phyloP scores from a whole-genome alignment of 1,284 basidiomycete genomes.

The Anthracocystis setariae region DNA sequence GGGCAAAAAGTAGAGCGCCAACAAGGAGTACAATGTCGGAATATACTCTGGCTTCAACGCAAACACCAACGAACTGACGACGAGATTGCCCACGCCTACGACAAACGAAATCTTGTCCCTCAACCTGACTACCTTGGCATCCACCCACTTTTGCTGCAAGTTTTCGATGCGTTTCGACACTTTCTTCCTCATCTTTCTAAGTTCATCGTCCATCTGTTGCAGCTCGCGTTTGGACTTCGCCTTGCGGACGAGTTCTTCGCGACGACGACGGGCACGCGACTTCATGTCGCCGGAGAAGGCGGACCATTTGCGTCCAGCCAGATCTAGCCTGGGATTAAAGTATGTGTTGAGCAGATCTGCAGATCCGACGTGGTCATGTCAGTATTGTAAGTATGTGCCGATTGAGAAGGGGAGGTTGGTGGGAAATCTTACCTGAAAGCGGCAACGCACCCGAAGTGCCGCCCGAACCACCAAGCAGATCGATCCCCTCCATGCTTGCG shows the following conservation, averaged over 20 bases:
- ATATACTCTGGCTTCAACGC: constrained; percentile 80
- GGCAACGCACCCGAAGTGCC: constrained; percentile 14
- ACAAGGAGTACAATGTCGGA: constrained; percentile 80
- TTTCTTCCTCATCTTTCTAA: constrained; percentile 80
- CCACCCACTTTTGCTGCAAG: constrained; percentile 81
- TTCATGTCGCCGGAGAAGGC: constrained; percentile 85
- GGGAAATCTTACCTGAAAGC: constrained; percentile 18
- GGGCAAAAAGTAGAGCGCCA: constrained; percentile 80
- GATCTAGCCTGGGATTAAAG: constrained; percentile 87
- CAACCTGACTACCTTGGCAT: constrained; percentile 83
- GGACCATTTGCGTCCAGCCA: constrained; percentile 84
- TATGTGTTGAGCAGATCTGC: constrained; percentile 76
- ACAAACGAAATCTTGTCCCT: constrained; percentile 77
- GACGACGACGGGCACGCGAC: constrained; percentile 72
- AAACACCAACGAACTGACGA: constrained; percentile 76
- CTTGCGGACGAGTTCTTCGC: constrained; percentile 76
- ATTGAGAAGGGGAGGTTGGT: background rate
- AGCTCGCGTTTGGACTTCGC: constrained; percentile 71
- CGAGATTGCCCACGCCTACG: constrained; percentile 76
- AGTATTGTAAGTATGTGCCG: background rate
- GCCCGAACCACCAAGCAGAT: constrained; percentile 29
- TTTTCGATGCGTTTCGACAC: constrained; percentile 79
- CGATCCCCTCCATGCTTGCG: constrained; percentile 39
- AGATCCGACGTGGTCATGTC: background rate
- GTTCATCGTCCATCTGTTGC: constrained; percentile 81